Percentiles rank a stretch among this genome's conserved stretches.
Conservation (phyloP, 2,329 filamentous ascomycete species). For the Aspergillus ustus region DNA sequence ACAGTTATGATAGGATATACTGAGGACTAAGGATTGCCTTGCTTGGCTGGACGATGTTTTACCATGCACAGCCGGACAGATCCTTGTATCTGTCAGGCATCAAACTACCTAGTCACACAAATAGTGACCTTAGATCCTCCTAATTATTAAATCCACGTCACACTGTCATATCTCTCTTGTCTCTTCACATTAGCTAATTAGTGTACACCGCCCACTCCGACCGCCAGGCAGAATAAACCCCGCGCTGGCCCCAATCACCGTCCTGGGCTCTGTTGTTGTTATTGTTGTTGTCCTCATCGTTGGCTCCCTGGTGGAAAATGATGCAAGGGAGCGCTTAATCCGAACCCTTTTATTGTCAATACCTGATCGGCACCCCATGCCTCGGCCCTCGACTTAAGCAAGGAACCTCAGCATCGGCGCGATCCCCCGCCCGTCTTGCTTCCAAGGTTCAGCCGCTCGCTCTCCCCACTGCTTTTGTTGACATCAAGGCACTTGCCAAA, state of each 20-base stretch:
- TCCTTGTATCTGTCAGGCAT: conserved; percentile 2
- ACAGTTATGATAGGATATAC: conserved; percentile 95
- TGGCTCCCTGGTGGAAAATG: conserved; percentile 11
- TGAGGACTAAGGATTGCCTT: conserved; percentile 53
- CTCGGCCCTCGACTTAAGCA: conserved; percentile 11
- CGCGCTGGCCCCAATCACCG: conserved; percentile 32
- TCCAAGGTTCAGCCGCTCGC: conserved; percentile 13
- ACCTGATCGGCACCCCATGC: conserved; percentile 4
- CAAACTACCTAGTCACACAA: neutral
- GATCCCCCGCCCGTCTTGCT: conserved; percentile 12
- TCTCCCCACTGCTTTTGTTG: conserved; percentile 12
- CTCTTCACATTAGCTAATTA: neutral
- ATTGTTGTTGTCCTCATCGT: conserved; percentile 14
- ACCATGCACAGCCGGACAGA: neutral
- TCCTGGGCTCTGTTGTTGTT: conserved; percentile 14
- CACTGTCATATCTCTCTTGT: neutral
- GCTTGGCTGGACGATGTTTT: neutral
- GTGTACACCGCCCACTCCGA: conserved; percentile 21
- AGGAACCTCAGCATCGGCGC: conserved; percentile 13
- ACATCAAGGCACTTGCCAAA: conserved; percentile 19
- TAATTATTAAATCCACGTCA: neutral
- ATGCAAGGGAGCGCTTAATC: conserved; percentile 29
- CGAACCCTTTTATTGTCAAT: conserved; percentile 4
- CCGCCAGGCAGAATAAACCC: conserved; percentile 40
- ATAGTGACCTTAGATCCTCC: conserved; percentile 2